Evolutionary conservation across 306 rosid genomes (phyloP).

Genomic region (Phaseolus lunatus): DNA sequence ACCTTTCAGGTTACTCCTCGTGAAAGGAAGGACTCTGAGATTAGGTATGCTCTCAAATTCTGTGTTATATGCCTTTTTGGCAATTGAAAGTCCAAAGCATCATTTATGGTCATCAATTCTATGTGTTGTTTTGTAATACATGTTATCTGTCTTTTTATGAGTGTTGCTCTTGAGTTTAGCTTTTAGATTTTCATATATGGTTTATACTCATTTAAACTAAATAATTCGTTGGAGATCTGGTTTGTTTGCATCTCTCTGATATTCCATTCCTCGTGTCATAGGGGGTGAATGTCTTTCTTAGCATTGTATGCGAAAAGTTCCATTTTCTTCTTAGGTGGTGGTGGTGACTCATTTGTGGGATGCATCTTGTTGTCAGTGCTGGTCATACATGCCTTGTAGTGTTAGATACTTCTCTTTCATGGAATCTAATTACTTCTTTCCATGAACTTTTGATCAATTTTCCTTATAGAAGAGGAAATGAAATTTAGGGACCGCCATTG

Average conservation of each 20-base stretch:
- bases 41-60: slow-evolving; percentile 62
- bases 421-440: background rate
- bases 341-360: background rate
- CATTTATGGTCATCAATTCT: slow-evolving; percentile 11
- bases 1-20: slow-evolving; percentile 73
- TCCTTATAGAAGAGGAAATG: slow-evolving; percentile 20
- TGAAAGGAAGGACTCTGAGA: slow-evolving; percentile 96
- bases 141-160: slow-evolving; percentile 25
- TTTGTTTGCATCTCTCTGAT: slow-evolving; percentile 6
- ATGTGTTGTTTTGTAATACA: background rate
- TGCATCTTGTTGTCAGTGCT: background rate
- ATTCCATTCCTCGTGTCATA: background rate
- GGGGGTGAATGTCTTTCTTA: slow-evolving; percentile 1
- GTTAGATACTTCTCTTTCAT: slow-evolving; percentile 14
- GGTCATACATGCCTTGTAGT: background rate
- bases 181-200: slow-evolving; percentile 8
- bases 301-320: too few species aligned
- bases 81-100: background rate
- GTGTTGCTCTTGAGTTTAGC: background rate
- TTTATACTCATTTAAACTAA: slow-evolving; percentile 4
- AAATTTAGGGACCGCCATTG: background rate
- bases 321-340: slow-evolving; percentile 13
- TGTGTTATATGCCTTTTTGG: slow-evolving; percentile 5
- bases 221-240: slow-evolving; percentile 4
- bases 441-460: slow-evolving; percentile 5